Evolutionary conservation across 2,329 filamentous ascomycete species (phyloP).

Genomic region (Venturia aucupariae): DNA sequence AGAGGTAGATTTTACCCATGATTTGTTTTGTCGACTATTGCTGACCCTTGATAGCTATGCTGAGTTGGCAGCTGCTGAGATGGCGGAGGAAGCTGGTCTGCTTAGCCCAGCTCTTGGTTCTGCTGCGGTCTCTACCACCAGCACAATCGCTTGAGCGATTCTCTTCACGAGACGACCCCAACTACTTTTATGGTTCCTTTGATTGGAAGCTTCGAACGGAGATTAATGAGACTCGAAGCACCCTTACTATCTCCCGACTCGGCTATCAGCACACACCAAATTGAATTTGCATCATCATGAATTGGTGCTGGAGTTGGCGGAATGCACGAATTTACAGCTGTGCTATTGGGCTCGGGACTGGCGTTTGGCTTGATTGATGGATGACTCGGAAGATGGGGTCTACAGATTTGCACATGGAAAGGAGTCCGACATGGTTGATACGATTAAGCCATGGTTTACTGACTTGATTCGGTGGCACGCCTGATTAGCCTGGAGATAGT

Average conservation of each 20-base stretch:
- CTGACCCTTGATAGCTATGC: background rate
- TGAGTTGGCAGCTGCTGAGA: background rate
- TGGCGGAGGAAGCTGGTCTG: background rate
- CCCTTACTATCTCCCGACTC: background rate
- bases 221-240: too few species aligned
- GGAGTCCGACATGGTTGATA: background rate
- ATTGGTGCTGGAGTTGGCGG: background rate
- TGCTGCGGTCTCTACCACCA: background rate
- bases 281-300: background rate
- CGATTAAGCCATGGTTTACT: background rate
- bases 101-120: background rate
- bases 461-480: background rate
- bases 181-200: background rate
- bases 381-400: background rate
- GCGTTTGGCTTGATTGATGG: background rate
- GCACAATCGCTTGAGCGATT: background rate
- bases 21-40: background rate
- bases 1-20: background rate
- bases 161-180: background rate
- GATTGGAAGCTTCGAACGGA: background rate
- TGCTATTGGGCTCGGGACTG: background rate
- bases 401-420: background rate
- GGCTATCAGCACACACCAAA: too few species aligned
- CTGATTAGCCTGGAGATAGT: background rate
- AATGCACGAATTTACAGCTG: background rate